Evolutionary conservation across 1,284 basidiomycete species (phyloP).

Genomic region (Cryptococcus maquisensis): DNA sequence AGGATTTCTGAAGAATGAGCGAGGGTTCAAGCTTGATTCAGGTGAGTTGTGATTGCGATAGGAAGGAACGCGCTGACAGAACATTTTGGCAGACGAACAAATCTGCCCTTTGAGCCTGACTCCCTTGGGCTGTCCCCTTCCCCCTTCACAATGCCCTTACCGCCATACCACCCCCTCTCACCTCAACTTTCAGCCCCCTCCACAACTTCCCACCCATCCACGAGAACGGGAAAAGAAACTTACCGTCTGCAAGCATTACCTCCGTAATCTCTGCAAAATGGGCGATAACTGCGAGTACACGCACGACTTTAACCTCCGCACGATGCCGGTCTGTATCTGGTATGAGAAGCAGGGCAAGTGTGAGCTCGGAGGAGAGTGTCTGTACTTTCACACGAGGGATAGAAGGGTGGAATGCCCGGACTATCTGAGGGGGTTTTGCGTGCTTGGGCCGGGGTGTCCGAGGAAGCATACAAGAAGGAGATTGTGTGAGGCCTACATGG

Average conservation of each 20-base stretch:
- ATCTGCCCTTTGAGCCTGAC: conserved; percentile 80
- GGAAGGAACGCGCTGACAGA: background rate
- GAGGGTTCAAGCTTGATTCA: conserved; percentile 86
- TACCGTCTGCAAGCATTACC: conserved; percentile 99
- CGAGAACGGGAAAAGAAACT: conserved; percentile 76
- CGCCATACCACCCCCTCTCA: conserved; percentile 82
- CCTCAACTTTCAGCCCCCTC: conserved; percentile 80
- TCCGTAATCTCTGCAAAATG: conserved; percentile 97
- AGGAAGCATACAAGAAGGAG: conserved; percentile 89
- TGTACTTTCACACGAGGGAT: conserved; percentile 90
- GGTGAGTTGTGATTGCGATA: conserved; percentile 53
- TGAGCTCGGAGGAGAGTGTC: conserved; percentile 94
- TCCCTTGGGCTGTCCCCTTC: conserved; percentile 78
- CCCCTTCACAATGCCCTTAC: conserved; percentile 78
- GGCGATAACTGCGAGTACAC: conserved; percentile 97
- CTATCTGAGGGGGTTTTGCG: conserved; percentile 91
- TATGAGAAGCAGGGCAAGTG: conserved; percentile 98
- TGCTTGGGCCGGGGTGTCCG: conserved; percentile 75
- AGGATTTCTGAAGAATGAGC: conserved; percentile 73
- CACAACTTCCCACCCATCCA: conserved; percentile 69
- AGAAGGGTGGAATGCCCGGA: conserved; percentile 89
- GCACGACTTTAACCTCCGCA: conserved; percentile 95
- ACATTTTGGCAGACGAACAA: conserved; percentile 64
- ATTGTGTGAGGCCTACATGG: conserved; percentile 84
- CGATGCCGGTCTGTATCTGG: conserved; percentile 99